Percentiles rank a stretch among this genome's conserved stretches.
Evolutionary conservation across 2,329 filamentous ascomycete genomes (phyloP).

Genomic region (Monosporascus sp.): DNA sequence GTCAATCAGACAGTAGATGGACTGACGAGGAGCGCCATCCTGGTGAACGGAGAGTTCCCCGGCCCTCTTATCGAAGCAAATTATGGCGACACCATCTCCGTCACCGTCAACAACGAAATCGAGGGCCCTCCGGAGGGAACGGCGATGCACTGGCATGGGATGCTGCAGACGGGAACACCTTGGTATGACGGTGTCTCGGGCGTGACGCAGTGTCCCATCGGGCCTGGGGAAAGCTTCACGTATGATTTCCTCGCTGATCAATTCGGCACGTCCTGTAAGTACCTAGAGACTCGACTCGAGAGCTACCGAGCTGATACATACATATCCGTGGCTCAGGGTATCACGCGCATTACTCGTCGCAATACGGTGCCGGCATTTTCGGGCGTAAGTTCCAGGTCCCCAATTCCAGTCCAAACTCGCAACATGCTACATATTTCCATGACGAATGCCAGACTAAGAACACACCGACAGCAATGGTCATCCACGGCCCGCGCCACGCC

Average conservation of each 20-base stretch:
- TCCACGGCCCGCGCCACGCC: no score
- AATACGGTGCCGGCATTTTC: conserved; percentile 60
- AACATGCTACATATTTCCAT: no score
- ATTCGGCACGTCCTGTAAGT: conserved; percentile 26
- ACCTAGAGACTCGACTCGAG: no score
- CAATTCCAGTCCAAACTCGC: no score
- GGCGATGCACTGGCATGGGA: conserved; percentile 62
- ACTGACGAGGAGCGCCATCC: conserved; percentile 4
- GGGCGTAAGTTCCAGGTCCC: conserved; percentile 23
- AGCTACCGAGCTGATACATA: background rate
- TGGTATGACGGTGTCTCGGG: conserved; percentile 62
- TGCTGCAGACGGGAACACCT: conserved; percentile 59
- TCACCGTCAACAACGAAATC: conserved; percentile 44
- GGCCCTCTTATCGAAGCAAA: conserved; percentile 42
- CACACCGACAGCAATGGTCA: no score
- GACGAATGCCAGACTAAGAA: no score
- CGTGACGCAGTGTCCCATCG: conserved; percentile 56
- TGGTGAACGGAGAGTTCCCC: conserved; percentile 44
- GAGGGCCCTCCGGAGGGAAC: conserved; percentile 58
- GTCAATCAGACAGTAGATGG: no score
- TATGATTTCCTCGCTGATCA: conserved; percentile 55
- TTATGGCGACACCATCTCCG: conserved; percentile 34
- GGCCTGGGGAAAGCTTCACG: conserved; percentile 50
- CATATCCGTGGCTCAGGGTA: background rate
- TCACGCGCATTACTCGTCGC: conserved; percentile 44